These are phyloP conservation scores for Tylopilus rubrobrunneus DNA, from an alignment of 768 basidiomycete species.

Conservation along the genomic window DNA sequence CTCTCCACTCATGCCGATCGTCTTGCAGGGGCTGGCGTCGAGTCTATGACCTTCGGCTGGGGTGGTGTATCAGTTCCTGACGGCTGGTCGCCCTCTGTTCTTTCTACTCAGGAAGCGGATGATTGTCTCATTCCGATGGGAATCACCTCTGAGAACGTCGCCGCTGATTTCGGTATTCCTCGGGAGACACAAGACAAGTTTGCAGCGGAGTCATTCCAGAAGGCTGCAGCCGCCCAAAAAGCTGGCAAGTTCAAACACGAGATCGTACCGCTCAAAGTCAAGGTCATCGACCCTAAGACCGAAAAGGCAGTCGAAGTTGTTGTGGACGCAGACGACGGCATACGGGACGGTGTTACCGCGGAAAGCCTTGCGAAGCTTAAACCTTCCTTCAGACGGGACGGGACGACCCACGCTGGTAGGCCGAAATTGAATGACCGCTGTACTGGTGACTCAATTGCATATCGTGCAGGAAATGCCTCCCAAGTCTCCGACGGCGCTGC, in stretches of 20 bases:
- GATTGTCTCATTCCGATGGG: constrained; percentile 91
- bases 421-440: constrained; percentile 1
- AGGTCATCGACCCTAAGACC: constrained; percentile 68
- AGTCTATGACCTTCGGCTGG: constrained; percentile 84
- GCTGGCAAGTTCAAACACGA: constrained; percentile 79
- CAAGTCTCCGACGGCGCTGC: constrained; percentile 94
- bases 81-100: constrained; percentile 60
- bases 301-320: constrained; percentile 62
- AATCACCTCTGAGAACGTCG: constrained; percentile 93
- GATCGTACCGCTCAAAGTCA: constrained; percentile 76
- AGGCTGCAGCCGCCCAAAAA: constrained; percentile 77
- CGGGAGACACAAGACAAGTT: constrained; percentile 81
- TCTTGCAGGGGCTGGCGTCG: constrained; percentile 71
- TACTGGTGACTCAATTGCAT: constrained; percentile 2
- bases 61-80: constrained; percentile 55
- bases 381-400: constrained; percentile 77
- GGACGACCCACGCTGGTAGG: constrained; percentile 68
- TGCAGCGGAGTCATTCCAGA: constrained; percentile 79
- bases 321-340: constrained; percentile 81
- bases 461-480: constrained; percentile 62
- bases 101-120: constrained; percentile 61
- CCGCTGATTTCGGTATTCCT: constrained; percentile 67
- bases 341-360: constrained; percentile 79
- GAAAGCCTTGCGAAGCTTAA: constrained; percentile 79
- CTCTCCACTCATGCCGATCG: constrained; percentile 2